Evolutionary conservation across 108 stramenopile species (phyloP).

Genomic region (Nitzschia palea): DNA sequence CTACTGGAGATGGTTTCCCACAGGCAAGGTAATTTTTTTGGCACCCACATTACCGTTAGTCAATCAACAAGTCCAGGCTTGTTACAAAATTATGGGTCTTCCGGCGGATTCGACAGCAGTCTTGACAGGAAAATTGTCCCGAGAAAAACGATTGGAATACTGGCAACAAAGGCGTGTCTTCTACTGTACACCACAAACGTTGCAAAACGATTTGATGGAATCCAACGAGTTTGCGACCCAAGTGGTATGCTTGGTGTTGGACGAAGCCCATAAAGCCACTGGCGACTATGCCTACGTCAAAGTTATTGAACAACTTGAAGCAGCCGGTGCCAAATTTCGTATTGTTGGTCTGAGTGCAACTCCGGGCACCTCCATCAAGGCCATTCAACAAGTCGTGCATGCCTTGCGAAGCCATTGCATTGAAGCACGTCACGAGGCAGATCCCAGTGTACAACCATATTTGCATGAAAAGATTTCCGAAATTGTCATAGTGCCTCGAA

Average conservation of each 20-base stretch:
- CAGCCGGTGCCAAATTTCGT: slow-evolving; percentile 64
- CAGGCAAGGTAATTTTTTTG: slow-evolving; percentile 69
- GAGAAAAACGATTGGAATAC: slow-evolving; percentile 39
- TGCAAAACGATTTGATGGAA: slow-evolving; percentile 85
- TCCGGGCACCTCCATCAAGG: slow-evolving; percentile 89
- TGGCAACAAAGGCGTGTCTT: slow-evolving; percentile 87
- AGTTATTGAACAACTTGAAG: slow-evolving; percentile 58
- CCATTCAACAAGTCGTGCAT: slow-evolving; percentile 75
- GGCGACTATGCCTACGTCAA: slow-evolving; percentile 90
- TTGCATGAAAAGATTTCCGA: slow-evolving; percentile 75
- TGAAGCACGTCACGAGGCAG: slow-evolving; percentile 84
- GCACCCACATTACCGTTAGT: slow-evolving; percentile 97
- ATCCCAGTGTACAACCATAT: slow-evolving; percentile 77
- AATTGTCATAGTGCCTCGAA: slow-evolving; percentile 56
- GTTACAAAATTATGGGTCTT: slow-evolving; percentile 88
- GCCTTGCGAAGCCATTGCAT: slow-evolving; percentile 67
- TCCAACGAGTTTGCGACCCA: slow-evolving; percentile 20
- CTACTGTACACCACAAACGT: slow-evolving; percentile 97
- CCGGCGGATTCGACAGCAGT: slow-evolving; percentile 77
- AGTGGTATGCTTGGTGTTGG: slow-evolving; percentile 92
- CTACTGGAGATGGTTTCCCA: slow-evolving; percentile 88
- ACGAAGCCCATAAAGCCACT: slow-evolving; percentile 95
- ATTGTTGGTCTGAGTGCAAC: slow-evolving; percentile 93
- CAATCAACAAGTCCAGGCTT: slow-evolving; percentile 93
- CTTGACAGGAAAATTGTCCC: slow-evolving; percentile 58